These are phyloP conservation scores for maize (Zea mays) DNA, from an alignment of 176 grass and related monocot genomes.

Conservation along the genomic window DNA sequence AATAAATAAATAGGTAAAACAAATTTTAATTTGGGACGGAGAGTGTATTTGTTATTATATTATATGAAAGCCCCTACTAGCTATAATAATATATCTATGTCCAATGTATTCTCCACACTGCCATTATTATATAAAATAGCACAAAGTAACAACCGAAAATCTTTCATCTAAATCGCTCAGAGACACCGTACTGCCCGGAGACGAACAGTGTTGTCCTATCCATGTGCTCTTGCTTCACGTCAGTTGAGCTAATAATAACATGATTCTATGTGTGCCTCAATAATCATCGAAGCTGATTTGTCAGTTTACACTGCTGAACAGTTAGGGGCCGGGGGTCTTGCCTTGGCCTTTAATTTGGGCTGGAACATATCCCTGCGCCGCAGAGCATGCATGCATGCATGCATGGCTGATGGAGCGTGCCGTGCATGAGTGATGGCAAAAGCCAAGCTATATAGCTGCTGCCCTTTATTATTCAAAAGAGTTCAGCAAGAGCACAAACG, in stretches of 20 bases:
- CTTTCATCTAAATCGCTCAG: background rate
- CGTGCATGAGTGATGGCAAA: too few relatives aligned
- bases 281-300: conserved; percentile 9
- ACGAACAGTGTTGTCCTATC: background rate
- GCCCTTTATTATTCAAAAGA: conserved; percentile 19
- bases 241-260: background rate
- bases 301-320: conserved; percentile 12
- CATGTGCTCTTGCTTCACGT: background rate
- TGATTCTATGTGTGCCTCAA: background rate
- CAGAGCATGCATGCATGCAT: background rate
- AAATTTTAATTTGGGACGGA: too few relatives aligned
- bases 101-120: too few relatives aligned
- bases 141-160: too few relatives aligned
- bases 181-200: background rate
- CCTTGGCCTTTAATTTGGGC: background rate
- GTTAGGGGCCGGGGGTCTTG: background rate
- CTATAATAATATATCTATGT: too few relatives aligned
- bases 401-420: background rate
- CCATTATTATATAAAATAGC: too few relatives aligned
- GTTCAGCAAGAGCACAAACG: background rate
- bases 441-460: background rate
- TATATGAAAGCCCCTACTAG: too few relatives aligned
- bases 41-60: too few relatives aligned
- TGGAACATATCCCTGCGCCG: conserved; percentile 13
- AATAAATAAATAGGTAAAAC: too few relatives aligned